Conservation (phyloP, 2,329 filamentous ascomycete species). For the Stylonectria norvegica region DNA sequence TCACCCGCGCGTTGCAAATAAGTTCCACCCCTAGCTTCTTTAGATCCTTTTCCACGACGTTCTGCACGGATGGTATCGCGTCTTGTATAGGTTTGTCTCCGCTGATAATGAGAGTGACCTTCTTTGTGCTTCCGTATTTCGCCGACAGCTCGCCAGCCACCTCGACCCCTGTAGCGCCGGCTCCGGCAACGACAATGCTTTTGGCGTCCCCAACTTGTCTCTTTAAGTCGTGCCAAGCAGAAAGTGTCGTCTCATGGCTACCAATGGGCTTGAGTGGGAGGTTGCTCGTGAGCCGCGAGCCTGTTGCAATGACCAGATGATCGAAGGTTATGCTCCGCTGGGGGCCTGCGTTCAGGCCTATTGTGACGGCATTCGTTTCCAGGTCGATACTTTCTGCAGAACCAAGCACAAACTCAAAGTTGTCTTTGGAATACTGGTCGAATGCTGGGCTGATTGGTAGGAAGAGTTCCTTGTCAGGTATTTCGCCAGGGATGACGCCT, state of each 20-base stretch:
- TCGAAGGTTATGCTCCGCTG: conserved; percentile 42
- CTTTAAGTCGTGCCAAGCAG: conserved; percentile 33
- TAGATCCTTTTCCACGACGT: conserved; percentile 22
- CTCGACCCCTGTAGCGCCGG: conserved; percentile 38
- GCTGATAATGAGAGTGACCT: conserved; percentile 26
- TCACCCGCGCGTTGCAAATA: conserved; percentile 34
- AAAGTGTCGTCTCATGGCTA: conserved; percentile 40
- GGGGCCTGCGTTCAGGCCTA: conserved; percentile 30
- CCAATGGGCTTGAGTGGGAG: conserved; percentile 48
- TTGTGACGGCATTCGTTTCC: conserved; percentile 35
- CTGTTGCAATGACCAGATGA: conserved; percentile 53
- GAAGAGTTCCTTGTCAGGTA: conserved; percentile 47
- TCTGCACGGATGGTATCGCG: conserved; percentile 29
- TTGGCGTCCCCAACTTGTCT: conserved; percentile 20
- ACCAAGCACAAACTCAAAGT: conserved; percentile 50
- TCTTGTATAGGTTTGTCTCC: conserved; percentile 18
- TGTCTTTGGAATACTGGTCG: conserved; percentile 40
- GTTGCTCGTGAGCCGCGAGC: conserved; percentile 39
- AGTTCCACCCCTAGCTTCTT: conserved; percentile 26
- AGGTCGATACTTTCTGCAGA: conserved; percentile 36
- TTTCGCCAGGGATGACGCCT: conserved; percentile 46
- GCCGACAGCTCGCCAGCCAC: conserved; percentile 36
- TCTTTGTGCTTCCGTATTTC: conserved; percentile 28
- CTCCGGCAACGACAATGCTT: conserved; percentile 37
- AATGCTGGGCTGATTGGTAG: conserved; percentile 45